A percentile compares a stretch with the other conserved stretches of the same genome.
phyloP scores from a whole-genome alignment of 768 basidiomycete species.

The Cystobasidiopsis lactophilus region DNA sequence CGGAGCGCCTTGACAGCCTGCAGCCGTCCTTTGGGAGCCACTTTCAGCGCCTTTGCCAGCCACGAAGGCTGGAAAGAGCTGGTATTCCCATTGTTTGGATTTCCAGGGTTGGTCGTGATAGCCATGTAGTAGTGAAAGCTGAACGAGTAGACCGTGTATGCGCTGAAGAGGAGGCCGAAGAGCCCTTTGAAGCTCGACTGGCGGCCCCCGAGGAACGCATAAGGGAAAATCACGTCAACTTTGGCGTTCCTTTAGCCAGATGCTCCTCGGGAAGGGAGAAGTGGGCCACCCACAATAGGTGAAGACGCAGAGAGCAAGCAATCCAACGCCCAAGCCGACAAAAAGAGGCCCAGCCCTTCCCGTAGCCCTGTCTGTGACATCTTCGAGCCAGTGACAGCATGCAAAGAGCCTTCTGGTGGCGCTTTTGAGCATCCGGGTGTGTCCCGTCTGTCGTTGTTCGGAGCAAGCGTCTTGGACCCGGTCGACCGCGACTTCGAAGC shows the following conservation, averaged over 20 bases:
- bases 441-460: no score
- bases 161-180: conserved; percentile 5
- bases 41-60: no score
- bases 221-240: conserved; percentile 11
- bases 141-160: conserved; percentile 14
- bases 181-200: neutral
- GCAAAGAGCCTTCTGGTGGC: no score
- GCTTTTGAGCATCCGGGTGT: no score
- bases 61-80: no score
- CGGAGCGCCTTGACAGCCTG: neutral
- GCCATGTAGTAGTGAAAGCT: conserved; percentile 47
- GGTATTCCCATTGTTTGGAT: conserved; percentile 27
- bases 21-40: neutral
- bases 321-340: conserved; percentile 49
- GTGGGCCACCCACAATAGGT: conserved; percentile 43
- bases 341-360: conserved; percentile 84
- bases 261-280: neutral
- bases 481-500: no score
- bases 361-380: conserved; percentile 31
- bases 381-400: conserved; percentile 9
- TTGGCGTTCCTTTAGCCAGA: neutral
- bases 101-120: conserved; percentile 59
- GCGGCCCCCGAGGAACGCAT: conserved; percentile 5
- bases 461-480: no score
- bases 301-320: conserved; percentile 45